Conservation (phyloP, 2,329 filamentous ascomycete species). For the Hysterium pulicare region DNA sequence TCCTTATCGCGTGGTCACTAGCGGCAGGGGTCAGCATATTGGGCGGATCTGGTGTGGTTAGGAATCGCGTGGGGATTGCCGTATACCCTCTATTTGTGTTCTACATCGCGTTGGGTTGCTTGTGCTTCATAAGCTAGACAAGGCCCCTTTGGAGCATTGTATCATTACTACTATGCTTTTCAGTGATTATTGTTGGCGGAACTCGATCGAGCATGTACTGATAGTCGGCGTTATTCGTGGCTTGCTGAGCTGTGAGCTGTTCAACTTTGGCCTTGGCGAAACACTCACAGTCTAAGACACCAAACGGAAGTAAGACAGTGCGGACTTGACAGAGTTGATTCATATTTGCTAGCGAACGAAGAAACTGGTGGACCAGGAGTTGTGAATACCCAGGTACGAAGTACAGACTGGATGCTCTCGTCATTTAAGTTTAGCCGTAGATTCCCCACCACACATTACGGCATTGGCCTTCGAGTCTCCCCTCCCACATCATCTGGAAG, state of each 20-base stretch:
- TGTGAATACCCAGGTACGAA: too few species aligned
- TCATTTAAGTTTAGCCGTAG: conserved; percentile 12
- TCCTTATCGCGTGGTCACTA: conserved; percentile 87
- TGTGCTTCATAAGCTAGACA: conserved; percentile 90
- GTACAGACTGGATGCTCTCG: too few species aligned
- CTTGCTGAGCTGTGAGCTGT: conserved; percentile 2
- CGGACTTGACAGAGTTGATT: too few species aligned
- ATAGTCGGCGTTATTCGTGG: conserved; percentile 1
- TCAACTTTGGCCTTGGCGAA: conserved; percentile 1
- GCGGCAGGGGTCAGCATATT: conserved; percentile 95
- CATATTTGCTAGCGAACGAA: too few species aligned
- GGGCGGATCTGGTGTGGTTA: conserved; percentile 90
- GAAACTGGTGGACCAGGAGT: too few species aligned
- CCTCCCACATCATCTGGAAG: conserved; percentile 6
- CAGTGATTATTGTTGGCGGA: background rate
- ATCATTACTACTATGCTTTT: conserved; percentile 1
- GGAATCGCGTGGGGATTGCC: conserved; percentile 88
- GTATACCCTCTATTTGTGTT: conserved; percentile 95
- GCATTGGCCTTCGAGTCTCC: conserved; percentile 21
- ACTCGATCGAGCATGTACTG: conserved; percentile 1
- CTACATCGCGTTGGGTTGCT: conserved; percentile 85
- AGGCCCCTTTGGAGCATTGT: background rate
- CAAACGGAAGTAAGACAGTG: background rate
- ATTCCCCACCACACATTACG: conserved; percentile 18
- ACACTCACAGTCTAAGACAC: background rate